phyloP scores from a whole-genome alignment of 2,329 filamentous ascomycete genomes.

The Apiospora rasikravindrae region DNA sequence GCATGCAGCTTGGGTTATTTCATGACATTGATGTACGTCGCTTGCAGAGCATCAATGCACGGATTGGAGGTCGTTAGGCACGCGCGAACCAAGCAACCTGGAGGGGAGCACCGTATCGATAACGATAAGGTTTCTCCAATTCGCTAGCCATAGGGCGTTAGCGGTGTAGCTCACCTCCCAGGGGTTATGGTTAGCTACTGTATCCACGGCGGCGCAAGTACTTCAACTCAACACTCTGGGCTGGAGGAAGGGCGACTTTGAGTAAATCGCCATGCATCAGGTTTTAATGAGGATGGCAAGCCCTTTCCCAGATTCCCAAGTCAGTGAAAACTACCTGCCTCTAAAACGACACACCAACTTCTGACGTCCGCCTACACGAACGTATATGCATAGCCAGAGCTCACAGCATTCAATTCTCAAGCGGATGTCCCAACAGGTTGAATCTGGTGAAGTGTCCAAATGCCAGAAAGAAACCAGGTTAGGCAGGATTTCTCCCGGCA shows the following conservation, averaged over 20 bases:
- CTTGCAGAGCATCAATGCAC: background rate
- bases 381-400: too few relatives aligned
- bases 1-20: background rate
- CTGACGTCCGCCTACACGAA: too few relatives aligned
- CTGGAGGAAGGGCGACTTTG: background rate
- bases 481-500: too few relatives aligned
- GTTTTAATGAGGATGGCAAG: background rate
- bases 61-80: background rate
- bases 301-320: background rate
- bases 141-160: background rate
- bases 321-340: background rate
- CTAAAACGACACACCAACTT: too few relatives aligned
- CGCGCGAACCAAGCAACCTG: background rate
- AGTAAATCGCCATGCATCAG: background rate
- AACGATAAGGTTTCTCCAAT: background rate
- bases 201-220: too few relatives aligned
- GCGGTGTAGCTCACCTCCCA: background rate
- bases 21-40: background rate
- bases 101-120: slow-evolving; percentile 4
- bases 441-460: too few relatives aligned
- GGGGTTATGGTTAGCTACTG: background rate
- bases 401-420: too few relatives aligned
- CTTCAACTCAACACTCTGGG: too few relatives aligned
- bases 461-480: too few relatives aligned
- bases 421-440: too few relatives aligned